phyloP scores from a whole-genome alignment of 2,329 filamentous ascomycete genomes.

The Fusarium staphyleae region DNA sequence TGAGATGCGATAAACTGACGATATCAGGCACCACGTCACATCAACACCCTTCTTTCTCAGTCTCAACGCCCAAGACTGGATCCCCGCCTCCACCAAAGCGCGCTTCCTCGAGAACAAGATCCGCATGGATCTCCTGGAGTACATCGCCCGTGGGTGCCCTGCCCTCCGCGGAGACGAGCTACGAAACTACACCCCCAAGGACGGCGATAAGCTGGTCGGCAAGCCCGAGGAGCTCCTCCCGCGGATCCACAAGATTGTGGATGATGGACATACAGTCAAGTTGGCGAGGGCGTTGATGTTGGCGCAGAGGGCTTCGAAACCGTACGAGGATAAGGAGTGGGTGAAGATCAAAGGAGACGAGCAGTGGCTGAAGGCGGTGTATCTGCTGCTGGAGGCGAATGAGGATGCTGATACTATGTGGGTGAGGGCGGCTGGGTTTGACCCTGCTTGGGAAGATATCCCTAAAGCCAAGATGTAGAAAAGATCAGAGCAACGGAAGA shows the following conservation, averaged over 20 bases:
- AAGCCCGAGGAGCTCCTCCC: slow-evolving; percentile 57
- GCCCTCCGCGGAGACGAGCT: slow-evolving; percentile 67
- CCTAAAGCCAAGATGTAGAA: slow-evolving; percentile 33
- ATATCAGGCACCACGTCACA: slow-evolving; percentile 76
- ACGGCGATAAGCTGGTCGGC: slow-evolving; percentile 53
- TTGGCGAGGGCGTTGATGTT: slow-evolving; percentile 73
- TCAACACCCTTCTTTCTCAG: slow-evolving; percentile 74
- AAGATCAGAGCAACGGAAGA: slow-evolving; percentile 1
- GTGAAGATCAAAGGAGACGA: slow-evolving; percentile 61
- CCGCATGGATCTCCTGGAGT: slow-evolving; percentile 75
- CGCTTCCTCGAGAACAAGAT: slow-evolving; percentile 85
- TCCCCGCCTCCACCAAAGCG: slow-evolving; percentile 65
- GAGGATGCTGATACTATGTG: slow-evolving; percentile 61
- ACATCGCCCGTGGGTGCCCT: slow-evolving; percentile 72
- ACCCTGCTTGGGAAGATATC: slow-evolving; percentile 67
- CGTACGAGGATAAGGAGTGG: slow-evolving; percentile 56
- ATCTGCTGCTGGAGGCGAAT: slow-evolving; percentile 69
- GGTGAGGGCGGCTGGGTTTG: slow-evolving; percentile 68
- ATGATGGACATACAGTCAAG: slow-evolving; percentile 87
- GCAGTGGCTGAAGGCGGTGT: slow-evolving; percentile 66
- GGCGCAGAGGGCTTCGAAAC: slow-evolving; percentile 60
- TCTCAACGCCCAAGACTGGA: slow-evolving; percentile 68
- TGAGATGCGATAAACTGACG: slow-evolving; percentile 4
- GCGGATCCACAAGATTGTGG: slow-evolving; percentile 58
- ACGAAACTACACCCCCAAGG: slow-evolving; percentile 62